A percentile compares a stretch with the other conserved stretches of the same genome.
These are phyloP conservation scores for Cladobotryum mycophilum DNA, from an alignment of 2,329 filamentous ascomycete species.

Conservation along the genomic window DNA sequence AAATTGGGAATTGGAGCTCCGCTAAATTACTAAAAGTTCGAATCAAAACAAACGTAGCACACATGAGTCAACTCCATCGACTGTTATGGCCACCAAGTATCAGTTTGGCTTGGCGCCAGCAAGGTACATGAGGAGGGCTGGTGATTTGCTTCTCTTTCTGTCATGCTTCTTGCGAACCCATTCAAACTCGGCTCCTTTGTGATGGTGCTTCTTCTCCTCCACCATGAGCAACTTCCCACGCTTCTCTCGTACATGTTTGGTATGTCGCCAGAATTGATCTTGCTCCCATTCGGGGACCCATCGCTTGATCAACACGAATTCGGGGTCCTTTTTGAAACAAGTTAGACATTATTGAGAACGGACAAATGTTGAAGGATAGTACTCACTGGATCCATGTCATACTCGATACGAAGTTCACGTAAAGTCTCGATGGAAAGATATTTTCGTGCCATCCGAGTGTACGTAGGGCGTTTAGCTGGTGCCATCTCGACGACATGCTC, in stretches of 20 bases:
- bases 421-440: slow-evolving; percentile 59
- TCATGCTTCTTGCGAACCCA: slow-evolving; percentile 52
- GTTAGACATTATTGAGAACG: slow-evolving; percentile 25
- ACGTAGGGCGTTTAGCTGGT: slow-evolving; percentile 41
- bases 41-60: not conserved
- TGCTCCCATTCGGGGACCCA: slow-evolving; percentile 68
- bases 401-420: slow-evolving; percentile 49
- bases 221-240: slow-evolving; percentile 41
- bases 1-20: not conserved
- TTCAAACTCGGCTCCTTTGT: slow-evolving; percentile 41
- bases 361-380: not conserved
- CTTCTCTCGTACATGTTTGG: slow-evolving; percentile 55
- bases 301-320: slow-evolving; percentile 66
- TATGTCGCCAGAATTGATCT: slow-evolving; percentile 66
- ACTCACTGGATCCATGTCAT: slow-evolving; percentile 50
- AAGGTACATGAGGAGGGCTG: slow-evolving; percentile 50
- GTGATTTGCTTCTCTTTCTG: slow-evolving; percentile 50
- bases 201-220: slow-evolving; percentile 39
- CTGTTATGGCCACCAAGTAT: not conserved
- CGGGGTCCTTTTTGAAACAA: slow-evolving; percentile 46
- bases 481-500: not conserved
- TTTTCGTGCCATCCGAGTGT: slow-evolving; percentile 57
- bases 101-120: slow-evolving; percentile 44
- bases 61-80: too few species aligned
- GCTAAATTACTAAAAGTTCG: not conserved